These are phyloP conservation scores for Rosellinia necatrix DNA, from an alignment of 2,329 filamentous ascomycete genomes.

Conservation along the genomic window DNA sequence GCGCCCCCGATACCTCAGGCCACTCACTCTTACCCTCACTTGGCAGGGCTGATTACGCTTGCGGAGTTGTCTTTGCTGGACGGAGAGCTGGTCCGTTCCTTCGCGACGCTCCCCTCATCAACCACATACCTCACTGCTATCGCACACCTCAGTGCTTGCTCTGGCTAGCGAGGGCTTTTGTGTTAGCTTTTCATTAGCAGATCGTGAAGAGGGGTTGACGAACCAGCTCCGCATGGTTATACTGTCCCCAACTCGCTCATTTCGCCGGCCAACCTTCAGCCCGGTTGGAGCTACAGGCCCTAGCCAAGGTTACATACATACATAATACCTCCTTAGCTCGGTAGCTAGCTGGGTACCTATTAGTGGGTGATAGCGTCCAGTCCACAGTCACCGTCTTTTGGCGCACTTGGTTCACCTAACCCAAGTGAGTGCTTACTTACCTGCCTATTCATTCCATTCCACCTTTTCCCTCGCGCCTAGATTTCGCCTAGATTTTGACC, in stretches of 20 bases:
- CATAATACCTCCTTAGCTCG: too few relatives aligned
- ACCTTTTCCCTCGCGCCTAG: neutral
- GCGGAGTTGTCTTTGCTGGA: neutral
- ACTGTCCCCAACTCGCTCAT: neutral
- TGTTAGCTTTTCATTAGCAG: neutral
- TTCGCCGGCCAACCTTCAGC: constrained; percentile 7
- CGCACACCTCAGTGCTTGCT: neutral
- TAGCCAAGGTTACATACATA: too few relatives aligned
- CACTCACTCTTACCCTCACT: constrained; percentile 9
- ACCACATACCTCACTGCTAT: too few relatives aligned
- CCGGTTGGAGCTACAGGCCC: too few relatives aligned
- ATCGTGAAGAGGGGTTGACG: constrained; percentile 9
- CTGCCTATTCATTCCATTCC: neutral
- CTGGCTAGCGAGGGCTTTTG: constrained; percentile 5
- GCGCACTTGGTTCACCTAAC: neutral
- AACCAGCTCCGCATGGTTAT: neutral
- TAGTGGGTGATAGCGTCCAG: too few relatives aligned
- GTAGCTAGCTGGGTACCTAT: neutral
- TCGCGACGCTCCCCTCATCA: too few relatives aligned
- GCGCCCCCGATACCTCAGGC: neutral
- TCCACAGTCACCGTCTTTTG: constrained; percentile 5
- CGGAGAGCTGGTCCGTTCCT: neutral
- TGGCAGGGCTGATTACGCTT: constrained; percentile 10
- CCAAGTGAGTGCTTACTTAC: constrained; percentile 5
- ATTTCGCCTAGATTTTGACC: neutral